Evolutionary conservation across 768 basidiomycete genomes (phyloP), one percentile per base, ranked within the genome.

Genomic region (Boletus edulis): DNA sequence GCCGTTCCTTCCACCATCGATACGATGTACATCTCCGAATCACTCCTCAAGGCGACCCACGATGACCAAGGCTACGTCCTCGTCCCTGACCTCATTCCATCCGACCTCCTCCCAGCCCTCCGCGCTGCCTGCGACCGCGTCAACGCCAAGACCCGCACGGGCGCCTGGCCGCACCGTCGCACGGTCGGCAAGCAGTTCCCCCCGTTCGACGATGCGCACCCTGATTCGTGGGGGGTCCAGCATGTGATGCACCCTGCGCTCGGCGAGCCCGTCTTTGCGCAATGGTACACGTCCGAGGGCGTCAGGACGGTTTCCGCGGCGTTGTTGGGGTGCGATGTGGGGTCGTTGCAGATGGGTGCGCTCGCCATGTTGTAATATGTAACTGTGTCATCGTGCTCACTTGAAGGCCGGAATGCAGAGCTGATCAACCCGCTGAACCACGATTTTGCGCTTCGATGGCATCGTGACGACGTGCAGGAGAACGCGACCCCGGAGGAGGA

Each of bases 181-280:
- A 84, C 82, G 0, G 86, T 91, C 17, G 89, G 90, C 1, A 86
- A 84, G 56, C 87, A 89, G 66, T 91, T 91, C 57, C 88, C 89
- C 4, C 89, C 89, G 0, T 91, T 78, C 60, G 83, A 78, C 49
- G 69, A 79, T 32, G 74, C 39, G n/a, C 69, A 81, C 49, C 79
- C 82, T 2, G 89, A 91, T 68, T 81, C 85, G 0, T 91, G 89
- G 89, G 90, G 89, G 2, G 82, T 90, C 2, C 89, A 91, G 60
- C 87, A 91, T 57, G 67, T 87, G 44, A 91, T 92, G 90, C 89
- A 91, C 62, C 89, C 88, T 1, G 82, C 78, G 32, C 76, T 91
- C 1, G 73, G 68, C 0, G 84, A 88, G 62, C 74, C 78, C 0
- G 74, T 63, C 14, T 91, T 91, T 54, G 78, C 78, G 29, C 72